Evolutionary conservation across 352 stramenopile species (phyloP).

Genomic region (Phytopythium kandeliae): DNA sequence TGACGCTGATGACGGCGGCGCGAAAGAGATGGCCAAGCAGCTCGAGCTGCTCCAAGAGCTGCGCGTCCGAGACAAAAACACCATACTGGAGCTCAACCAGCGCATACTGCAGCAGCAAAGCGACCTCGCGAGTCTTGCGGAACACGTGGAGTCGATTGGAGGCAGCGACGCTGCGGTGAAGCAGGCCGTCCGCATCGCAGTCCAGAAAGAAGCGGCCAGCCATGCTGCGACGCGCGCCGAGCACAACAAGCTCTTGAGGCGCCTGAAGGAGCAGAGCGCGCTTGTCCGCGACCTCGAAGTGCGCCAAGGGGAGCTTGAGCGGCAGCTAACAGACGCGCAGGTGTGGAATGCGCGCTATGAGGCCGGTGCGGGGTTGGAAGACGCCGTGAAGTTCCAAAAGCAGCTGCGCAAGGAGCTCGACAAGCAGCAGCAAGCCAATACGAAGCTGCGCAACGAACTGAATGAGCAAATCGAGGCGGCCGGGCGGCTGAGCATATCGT

Average conservation of each 20-base stretch:
- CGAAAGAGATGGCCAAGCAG: conserved; percentile 44
- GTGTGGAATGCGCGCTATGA: conserved; percentile 72
- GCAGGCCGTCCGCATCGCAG: background rate
- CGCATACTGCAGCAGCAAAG: conserved; percentile 52
- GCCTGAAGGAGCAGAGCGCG: conserved; percentile 41
- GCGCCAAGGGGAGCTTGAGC: conserved; percentile 49
- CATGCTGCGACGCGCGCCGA: conserved; percentile 22
- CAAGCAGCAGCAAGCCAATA: conserved; percentile 50
- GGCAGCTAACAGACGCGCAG: conserved; percentile 46
- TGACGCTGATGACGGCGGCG: background rate
- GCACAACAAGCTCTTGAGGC: conserved; percentile 31
- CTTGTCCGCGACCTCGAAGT: conserved; percentile 52
- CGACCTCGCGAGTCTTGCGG: conserved; percentile 47
- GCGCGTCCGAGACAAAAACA: conserved; percentile 51
- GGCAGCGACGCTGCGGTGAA: conserved; percentile 10
- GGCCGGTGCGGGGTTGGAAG: conserved; percentile 50
- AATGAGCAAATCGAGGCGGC: conserved; percentile 59
- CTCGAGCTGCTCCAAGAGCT: conserved; percentile 62
- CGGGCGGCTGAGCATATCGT: conserved; percentile 44
- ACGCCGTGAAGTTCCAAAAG: conserved; percentile 71
- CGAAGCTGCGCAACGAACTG: conserved; percentile 48
- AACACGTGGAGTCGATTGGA: conserved; percentile 46
- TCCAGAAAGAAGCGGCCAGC: conserved; percentile 26
- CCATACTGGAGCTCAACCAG: conserved; percentile 52
- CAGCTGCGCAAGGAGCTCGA: conserved; percentile 60